Evolutionary conservation across 2,329 filamentous ascomycete species (phyloP), one percentile per base, ranked within the genome.

Genomic region (Myrmaecium sp.): DNA sequence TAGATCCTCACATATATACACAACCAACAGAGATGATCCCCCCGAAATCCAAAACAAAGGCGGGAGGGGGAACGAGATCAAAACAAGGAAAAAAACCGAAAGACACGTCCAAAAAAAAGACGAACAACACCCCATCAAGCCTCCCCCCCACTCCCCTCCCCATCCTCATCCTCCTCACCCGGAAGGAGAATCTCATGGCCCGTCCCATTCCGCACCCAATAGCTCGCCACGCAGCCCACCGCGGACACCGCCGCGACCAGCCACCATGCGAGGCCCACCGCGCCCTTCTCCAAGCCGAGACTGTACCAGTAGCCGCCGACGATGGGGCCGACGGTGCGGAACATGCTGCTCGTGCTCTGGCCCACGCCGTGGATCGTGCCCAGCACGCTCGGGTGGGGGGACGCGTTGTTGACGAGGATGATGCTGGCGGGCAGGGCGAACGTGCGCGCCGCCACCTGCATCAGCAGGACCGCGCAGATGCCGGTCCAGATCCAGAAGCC

Each of bases 381-480:
- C 5, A 72, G 43, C 1, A 71, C 58, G 14, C 48, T 56, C 0
- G 63, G 58, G 36, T 70, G 60, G 0, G 67, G 63, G 1, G 62
- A 61, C 30, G 56, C 62, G 35, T 72, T 71, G 36, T 71, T 71
- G 7, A 71, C 51, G 1, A 72, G 42, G 21, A 71, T 67, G 11
- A 69, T 66, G 4, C 51, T 54, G 0, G 65, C 64, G 0, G 67
- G 67, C 0, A 72, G 44, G 0, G 63, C 58, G 39, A 84, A 81
- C 0, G 79, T 86, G 15, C 78, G 62, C 0, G 73, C 77, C 4
- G 74, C 58, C 10, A 82, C 77, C 43, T 84, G 78, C 6, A 82
- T 45, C 10, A 69, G 58, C 2, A 80, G 57, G 2, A 80, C 70
- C 2, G 66, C 41, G 0, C 63, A 60, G 11, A 83, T 72, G 2